Base-by-base conservation (phyloP, 768 basidiomycete genomes). In the Lactifluus subvellereus region DNA sequence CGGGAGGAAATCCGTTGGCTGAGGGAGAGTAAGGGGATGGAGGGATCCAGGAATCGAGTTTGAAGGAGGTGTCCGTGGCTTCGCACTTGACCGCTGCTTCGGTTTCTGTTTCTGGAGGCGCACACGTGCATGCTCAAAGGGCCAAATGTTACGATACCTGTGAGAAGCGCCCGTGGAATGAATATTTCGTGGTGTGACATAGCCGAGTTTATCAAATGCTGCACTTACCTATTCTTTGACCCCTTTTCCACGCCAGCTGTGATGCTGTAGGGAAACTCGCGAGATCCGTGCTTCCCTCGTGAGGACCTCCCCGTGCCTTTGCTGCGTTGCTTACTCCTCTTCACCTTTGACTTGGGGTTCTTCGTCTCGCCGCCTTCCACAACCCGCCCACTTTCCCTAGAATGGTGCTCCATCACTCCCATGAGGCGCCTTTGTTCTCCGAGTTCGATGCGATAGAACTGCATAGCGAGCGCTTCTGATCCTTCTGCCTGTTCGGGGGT, bases 61-160 rank as follows among this genome's bases (percentile, higher is more conserved):
- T 10, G 43, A 58, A 33, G 40, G 54, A 37, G 63, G 30, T 43
- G 55, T 54, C 18, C 47, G 59, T 22, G 22, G 30, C 42, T 52
- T 58, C 16, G 45, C 61, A 58, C 7, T 56, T 16, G 45, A 27
- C 42, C 54, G 48, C 22, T 59, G 43, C 53, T 61, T 61, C 1
- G 57, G 60, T 8, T 61, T 67, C 51, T 61, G 60, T 56, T 66
- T 66, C 59, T 63, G 61, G 47, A 98, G 77, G 52, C 87, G 81
- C 4, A 98, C 94, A 43, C 96, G 87, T 22, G 95, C 89, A 70
- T 95, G 93, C 71, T 96, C 94, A 67, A 94, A 98, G 0, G 96
- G 96, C 92, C 94, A 98, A 61, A 98, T 97, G 72, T 98, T 89
- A 62, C 89, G 87, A 76, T 97, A 98, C 65, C 93, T 94, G 66